A percentile compares a stretch with the other conserved stretches of the same genome.
These are phyloP conservation scores for Aspergillus steynii DNA, from an alignment of 495 filamentous ascomycete genomes.

Conservation along the genomic window DNA sequence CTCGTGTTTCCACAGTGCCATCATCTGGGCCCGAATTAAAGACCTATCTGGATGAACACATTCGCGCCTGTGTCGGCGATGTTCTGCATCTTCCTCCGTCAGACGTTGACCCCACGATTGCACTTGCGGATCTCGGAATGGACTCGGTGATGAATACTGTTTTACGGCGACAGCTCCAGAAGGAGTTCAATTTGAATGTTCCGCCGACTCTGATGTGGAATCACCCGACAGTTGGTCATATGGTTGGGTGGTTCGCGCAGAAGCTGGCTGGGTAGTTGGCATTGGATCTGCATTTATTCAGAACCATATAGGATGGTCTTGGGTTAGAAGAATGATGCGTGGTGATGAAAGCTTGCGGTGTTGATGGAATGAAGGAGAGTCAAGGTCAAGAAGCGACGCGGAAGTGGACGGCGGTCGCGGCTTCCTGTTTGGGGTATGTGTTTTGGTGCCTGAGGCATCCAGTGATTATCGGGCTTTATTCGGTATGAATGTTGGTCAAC, in stretches of 20 bases:
- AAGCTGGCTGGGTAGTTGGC: background rate
- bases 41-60: constrained; percentile 25
- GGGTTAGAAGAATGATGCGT: too few species aligned
- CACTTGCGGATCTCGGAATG: constrained; percentile 41
- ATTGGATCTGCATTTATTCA: too few species aligned
- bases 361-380: too few species aligned
- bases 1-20: constrained; percentile 11
- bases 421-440: too few species aligned
- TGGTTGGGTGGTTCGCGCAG: constrained; percentile 24
- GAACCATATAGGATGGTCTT: too few species aligned
- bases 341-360: too few species aligned
- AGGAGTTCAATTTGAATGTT: constrained; percentile 37
- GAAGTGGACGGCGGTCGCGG: too few species aligned
- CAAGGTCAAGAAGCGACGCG: too few species aligned
- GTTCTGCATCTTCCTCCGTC: constrained; percentile 28
- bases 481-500: too few species aligned
- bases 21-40: constrained; percentile 24
- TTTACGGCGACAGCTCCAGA: constrained; percentile 39
- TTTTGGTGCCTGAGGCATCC: too few species aligned
- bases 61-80: constrained; percentile 25
- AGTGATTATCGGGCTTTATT: too few species aligned
- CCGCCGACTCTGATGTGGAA: constrained; percentile 45
- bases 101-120: constrained; percentile 37
- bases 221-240: constrained; percentile 37
- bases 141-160: constrained; percentile 47